Evolutionary conservation across 1,139 yeast species (phyloP), one percentile per base, ranked within the genome.

Genomic region (Citeromyces siamensis): DNA sequence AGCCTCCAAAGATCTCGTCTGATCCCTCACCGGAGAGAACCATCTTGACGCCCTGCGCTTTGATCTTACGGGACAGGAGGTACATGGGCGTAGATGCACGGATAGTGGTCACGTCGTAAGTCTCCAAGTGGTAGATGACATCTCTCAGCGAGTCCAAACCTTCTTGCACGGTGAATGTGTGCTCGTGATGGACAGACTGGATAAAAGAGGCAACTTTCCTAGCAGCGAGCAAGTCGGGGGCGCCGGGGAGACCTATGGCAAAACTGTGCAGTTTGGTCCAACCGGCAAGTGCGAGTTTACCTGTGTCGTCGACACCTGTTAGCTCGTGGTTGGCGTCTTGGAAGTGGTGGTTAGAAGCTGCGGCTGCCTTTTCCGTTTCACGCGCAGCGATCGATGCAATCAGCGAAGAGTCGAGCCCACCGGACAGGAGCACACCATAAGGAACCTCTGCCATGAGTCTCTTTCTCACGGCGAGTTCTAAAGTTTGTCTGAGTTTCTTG

Each of bases 11-110:
- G 59, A 90, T 80, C 68, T 90, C 99, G 62, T 90, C 99, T 34
- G 96, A 85, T 46, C 99, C 99, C 65, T 90, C 99, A 56, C 99
- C 99, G 31, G 95, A 84, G 43, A 90, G 68, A 36, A 90, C 99
- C 98, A 90, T 90, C 76, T 90, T 90, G 53, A 90, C 95, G 60
- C 97, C 98, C 64, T 88, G 97, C 39, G 98, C 98, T 69, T 90
- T 90, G 68, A 90, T 90, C 66, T 90, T 90, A 61, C 99, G 75
- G 16, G 95, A 82, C 50, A 90, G 69, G 53, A 90, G 67, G 68
- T 88, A 90, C 99, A 90, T 90, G 49, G 99, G 99, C 34, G 98
- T 90, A 10, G 97, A 88, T 27, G 99, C 99, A 63, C 99, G 79
- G 56, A 90, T 88, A 39, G 99, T 90, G 49, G 99, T 90, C 47